Evolutionary conservation across 306 rosid species (phyloP), one percentile per base, ranked within the genome.

Genomic region (Prunus fruticosa): DNA sequence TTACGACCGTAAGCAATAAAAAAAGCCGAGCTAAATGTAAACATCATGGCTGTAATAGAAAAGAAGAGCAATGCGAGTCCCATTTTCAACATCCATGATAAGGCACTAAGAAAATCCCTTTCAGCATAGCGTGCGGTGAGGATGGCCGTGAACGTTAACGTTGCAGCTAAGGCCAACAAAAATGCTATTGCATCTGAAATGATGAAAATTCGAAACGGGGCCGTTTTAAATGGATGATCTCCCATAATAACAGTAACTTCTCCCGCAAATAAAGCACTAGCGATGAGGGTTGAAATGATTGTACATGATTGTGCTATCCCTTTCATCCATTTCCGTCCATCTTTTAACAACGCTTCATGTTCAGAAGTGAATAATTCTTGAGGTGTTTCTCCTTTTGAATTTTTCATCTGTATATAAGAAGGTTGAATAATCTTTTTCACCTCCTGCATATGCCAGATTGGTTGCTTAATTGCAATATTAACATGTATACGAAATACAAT

Each of bases 61-160:
- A 78, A 8, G 20, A 50, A 69, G 76, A 78, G 76, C 1, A 58
- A 30, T 6, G 4, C 1, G 6, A 78, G 75, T 49, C 81, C 81
- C 3, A 32, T 30, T 8, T 22, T 12, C 45, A 78, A 43, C 71
- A 23, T 34, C 8, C 3, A 10, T 3, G 81, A 64, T 11, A 78
- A 61, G 2, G 12, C 15, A 19, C 0, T 15, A 6, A 45, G 22
- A 51, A 69, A 57, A 63, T 58, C 76, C 1, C 25, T 14, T 46
- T 45, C 63, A 0, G n/a, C 28, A 49, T 69, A 78, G 2, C 71
- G 70, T 10, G 81, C 61, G 7, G 61, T 69, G 3, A 78, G 76
- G 32, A 78, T 32, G 22, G 61, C 47, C 11, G 34, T 32, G 52
- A 78, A 78, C 23, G 49, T 32, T 22, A 78, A 2, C 2, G 41